Evolutionary conservation across 768 basidiomycete species (phyloP).

Genomic region (Gymnopilus dilepis): DNA sequence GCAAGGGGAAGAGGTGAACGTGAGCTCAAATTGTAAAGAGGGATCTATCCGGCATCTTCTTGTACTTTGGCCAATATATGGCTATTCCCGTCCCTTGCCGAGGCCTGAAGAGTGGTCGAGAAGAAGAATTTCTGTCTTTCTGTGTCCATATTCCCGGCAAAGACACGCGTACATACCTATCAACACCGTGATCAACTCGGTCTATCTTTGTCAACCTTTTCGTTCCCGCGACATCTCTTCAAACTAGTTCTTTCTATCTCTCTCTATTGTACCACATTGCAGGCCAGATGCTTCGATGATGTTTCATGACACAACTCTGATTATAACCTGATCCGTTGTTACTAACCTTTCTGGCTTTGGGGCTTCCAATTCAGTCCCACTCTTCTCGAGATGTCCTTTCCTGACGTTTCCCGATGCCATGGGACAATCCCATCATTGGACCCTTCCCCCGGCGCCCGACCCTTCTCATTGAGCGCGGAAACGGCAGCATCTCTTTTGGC

Average conservation of each 20-base stretch:
- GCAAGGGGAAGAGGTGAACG: conserved; percentile 21
- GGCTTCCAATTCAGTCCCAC: conserved; percentile 1
- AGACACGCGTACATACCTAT: background rate
- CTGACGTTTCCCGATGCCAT: conserved; percentile 1
- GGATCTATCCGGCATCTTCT: conserved; percentile 26
- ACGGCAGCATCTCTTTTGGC: background rate
- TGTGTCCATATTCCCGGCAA: background rate
- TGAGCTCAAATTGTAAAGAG: conserved; percentile 19
- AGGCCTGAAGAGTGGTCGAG: conserved; percentile 9
- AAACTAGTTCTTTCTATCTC: conserved; percentile 1
- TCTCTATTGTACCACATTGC: background rate
- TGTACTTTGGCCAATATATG: conserved; percentile 23
- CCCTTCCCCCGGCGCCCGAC: conserved; percentile 6
- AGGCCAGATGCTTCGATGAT: background rate
- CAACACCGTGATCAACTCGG: background rate
- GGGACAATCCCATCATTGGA: conserved; percentile 5
- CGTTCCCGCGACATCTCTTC: background rate
- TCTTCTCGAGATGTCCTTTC: background rate
- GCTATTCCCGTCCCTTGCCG: conserved; percentile 19
- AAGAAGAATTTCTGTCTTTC: conserved; percentile 9
- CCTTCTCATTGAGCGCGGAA: background rate
- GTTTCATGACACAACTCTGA: conserved; percentile 7
- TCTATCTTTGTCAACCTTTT: conserved; percentile 1
- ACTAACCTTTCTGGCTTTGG: conserved; percentile 1
- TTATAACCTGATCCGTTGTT: conserved; percentile 7